phyloP scores from a whole-genome alignment of 83 land plant genomes.

The Thuja plicata region DNA sequence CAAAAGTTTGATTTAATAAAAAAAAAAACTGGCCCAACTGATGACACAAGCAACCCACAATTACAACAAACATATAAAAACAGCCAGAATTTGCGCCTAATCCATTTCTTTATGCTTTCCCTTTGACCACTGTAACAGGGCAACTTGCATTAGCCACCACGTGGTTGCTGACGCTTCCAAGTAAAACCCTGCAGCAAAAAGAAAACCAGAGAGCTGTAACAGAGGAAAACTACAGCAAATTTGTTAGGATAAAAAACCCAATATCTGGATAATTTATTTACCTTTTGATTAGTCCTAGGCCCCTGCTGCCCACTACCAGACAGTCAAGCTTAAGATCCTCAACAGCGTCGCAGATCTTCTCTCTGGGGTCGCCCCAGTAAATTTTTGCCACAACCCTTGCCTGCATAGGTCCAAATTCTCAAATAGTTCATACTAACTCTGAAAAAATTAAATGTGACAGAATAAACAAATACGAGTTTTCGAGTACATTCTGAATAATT shows the following conservation, averaged over 20 bases:
- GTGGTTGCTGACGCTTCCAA: constrained; percentile 50
- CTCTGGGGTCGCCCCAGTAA: constrained; percentile 85
- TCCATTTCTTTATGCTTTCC: neutral
- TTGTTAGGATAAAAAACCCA: neutral
- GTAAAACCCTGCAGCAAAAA: constrained; percentile 31
- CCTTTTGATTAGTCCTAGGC: constrained; percentile 55
- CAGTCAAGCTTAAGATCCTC: constrained; percentile 60
- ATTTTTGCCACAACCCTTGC: constrained; percentile 48
- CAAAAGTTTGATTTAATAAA: neutral
- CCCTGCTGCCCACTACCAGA: constrained; percentile 56
- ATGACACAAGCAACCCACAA: neutral
- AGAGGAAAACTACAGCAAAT: neutral
- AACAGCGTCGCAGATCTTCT: constrained; percentile 64
- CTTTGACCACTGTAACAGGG: constrained; percentile 57
- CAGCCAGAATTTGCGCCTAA: neutral
- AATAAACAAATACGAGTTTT: too few relatives aligned
- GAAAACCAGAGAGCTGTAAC: neutral
- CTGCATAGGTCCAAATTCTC: constrained; percentile 21
- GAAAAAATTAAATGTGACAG: too few relatives aligned
- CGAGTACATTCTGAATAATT: too few relatives aligned
- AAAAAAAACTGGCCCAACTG: neutral
- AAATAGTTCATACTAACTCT: neutral
- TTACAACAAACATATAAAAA: neutral
- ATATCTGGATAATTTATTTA: neutral
- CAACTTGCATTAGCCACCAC: constrained; percentile 40